A percentile compares a stretch with the other conserved stretches of the same genome.
These are phyloP conservation scores for Suillus occidentalis DNA, from an alignment of 768 basidiomycete genomes.

Conservation along the genomic window DNA sequence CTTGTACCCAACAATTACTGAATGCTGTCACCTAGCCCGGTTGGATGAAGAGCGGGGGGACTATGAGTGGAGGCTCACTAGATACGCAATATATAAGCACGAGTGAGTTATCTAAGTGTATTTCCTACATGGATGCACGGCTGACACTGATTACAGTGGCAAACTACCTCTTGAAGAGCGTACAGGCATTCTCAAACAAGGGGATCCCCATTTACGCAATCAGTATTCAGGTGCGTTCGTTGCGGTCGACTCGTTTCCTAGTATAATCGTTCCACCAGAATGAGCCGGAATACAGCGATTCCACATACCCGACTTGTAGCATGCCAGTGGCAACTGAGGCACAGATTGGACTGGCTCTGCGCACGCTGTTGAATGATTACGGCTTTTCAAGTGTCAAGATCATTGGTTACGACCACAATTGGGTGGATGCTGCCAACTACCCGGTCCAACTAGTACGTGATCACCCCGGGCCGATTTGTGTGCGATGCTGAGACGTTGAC, in stretches of 20 bases:
- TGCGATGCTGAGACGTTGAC: constrained; percentile 7
- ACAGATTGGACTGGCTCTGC: constrained; percentile 53
- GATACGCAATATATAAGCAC: constrained; percentile 44
- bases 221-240: constrained; percentile 44
- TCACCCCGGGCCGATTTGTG: background rate
- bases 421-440: constrained; percentile 64
- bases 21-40: constrained; percentile 48
- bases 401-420: constrained; percentile 75
- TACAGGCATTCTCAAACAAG: constrained; percentile 65
- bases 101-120: constrained; percentile 40
- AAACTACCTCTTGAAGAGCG: constrained; percentile 67
- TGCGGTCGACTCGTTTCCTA: background rate
- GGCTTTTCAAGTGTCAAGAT: constrained; percentile 60
- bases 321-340: constrained; percentile 59
- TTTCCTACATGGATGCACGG: background rate
- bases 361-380: constrained; percentile 60
- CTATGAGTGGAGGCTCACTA: constrained; percentile 68
- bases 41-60: constrained; percentile 74
- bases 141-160: constrained; percentile 47
- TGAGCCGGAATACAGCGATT: constrained; percentile 53
- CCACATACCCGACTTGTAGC: constrained; percentile 66
- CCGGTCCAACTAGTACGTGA: constrained; percentile 52
- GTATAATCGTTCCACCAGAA: constrained; percentile 37
- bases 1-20: too few species aligned
- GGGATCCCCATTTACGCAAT: constrained; percentile 66